Evolutionary conservation across 2,329 filamentous ascomycete genomes (phyloP).

Genomic region (Paraphaeosphaeria sporulosa): DNA sequence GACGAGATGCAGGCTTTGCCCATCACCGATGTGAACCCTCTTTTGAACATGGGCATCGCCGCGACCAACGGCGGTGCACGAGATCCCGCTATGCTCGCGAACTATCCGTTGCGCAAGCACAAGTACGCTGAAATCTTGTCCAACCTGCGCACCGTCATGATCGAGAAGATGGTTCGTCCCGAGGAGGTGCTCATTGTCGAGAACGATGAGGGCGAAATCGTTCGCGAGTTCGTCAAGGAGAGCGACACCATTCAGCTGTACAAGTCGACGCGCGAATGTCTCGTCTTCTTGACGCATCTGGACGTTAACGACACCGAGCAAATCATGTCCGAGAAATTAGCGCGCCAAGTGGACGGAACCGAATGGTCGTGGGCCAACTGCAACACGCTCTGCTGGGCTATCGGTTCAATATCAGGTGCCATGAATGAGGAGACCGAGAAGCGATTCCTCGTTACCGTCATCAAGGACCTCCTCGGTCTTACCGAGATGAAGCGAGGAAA

Average conservation of each 20-base stretch:
- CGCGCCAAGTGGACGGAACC: slow-evolving; percentile 89
- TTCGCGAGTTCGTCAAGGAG: slow-evolving; percentile 98
- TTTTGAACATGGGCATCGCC: slow-evolving; percentile 77
- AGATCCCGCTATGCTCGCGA: slow-evolving; percentile 83
- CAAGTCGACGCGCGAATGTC: slow-evolving; percentile 96
- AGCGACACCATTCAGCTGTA: slow-evolving; percentile 99
- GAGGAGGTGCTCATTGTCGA: slow-evolving; percentile 99
- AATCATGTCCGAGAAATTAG: slow-evolving; percentile 99
- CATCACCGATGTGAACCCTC: slow-evolving; percentile 88
- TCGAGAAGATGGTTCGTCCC: slow-evolving; percentile 98
- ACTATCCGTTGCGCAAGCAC: slow-evolving; percentile 95
- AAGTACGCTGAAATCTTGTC: slow-evolving; percentile 95
- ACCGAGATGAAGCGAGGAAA: slow-evolving; percentile 99
- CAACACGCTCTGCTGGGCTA: slow-evolving; percentile 99
- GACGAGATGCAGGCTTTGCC: slow-evolving; percentile 98
- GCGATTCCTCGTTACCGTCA: slow-evolving; percentile 96
- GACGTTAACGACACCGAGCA: slow-evolving; percentile 97
- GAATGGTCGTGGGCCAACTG: slow-evolving; percentile 99
- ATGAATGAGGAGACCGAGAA: slow-evolving; percentile 99
- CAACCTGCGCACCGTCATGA: slow-evolving; percentile 96
- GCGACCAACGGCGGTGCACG: slow-evolving; percentile 81
- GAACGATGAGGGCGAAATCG: slow-evolving; percentile 98
- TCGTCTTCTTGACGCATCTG: slow-evolving; percentile 96
- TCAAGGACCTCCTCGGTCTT: slow-evolving; percentile 94
- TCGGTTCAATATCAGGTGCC: slow-evolving; percentile 95